phyloP scores from a whole-genome alignment of 2,329 filamentous ascomycete species.

The Penicillium sclerotigenum region DNA sequence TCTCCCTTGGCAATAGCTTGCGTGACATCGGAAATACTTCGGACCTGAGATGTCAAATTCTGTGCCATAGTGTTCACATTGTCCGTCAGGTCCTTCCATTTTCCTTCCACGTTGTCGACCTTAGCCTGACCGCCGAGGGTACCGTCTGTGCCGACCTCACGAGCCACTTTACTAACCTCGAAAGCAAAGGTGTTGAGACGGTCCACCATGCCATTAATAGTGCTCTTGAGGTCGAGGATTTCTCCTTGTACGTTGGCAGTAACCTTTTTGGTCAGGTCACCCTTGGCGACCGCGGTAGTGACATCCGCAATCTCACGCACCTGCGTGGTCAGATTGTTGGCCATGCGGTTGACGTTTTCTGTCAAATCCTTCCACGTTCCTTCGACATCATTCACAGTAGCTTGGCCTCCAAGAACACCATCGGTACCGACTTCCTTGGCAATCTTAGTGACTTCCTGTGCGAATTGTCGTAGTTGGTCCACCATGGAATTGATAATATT shows the following conservation, averaged over 20 bases:
- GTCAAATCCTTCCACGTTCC: constrained; percentile 97
- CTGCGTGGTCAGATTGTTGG: constrained; percentile 95
- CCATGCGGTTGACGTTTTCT: constrained; percentile 96
- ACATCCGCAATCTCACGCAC: constrained; percentile 97
- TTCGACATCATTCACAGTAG: constrained; percentile 92
- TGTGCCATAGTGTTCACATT: constrained; percentile 67
- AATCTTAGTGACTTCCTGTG: constrained; percentile 93
- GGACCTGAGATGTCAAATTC: constrained; percentile 66
- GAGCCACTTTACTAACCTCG: constrained; percentile 63
- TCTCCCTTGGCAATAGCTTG: constrained; percentile 94
- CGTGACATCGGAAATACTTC: constrained; percentile 89
- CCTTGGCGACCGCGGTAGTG: constrained; percentile 89
- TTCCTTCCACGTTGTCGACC: constrained; percentile 63
- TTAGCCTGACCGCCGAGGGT: constrained; percentile 63
- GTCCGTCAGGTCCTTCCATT: constrained; percentile 65
- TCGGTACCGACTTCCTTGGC: constrained; percentile 96
- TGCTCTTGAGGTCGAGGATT: constrained; percentile 92
- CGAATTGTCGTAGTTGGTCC: constrained; percentile 93
- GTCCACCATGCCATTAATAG: constrained; percentile 69
- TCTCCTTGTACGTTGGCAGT: constrained; percentile 90
- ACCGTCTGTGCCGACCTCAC: constrained; percentile 63
- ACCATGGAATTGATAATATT: constrained; percentile 99
- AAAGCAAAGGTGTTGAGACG: constrained; percentile 62
- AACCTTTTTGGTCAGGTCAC: constrained; percentile 94
- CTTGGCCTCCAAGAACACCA: constrained; percentile 88